Conservation (phyloP, 176 grass and related monocot genomes). For the Poa pratensis region DNA sequence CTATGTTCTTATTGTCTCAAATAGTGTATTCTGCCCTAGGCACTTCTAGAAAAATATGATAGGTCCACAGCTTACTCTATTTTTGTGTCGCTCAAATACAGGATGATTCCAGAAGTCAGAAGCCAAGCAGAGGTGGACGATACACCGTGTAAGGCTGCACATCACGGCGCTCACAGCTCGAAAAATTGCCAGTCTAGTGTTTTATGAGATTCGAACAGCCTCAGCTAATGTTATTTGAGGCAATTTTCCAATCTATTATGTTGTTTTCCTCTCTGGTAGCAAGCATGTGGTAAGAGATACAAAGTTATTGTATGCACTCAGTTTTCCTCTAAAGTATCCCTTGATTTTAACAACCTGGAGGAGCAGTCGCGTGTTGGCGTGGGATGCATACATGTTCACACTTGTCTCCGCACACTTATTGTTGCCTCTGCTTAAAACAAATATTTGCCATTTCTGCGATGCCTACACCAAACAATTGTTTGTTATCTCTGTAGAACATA, state of each 20-base stretch:
- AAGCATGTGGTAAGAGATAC: constrained; percentile 41
- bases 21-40: neutral
- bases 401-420: neutral
- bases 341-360: neutral
- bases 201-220: constrained; percentile 20
- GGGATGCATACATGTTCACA: neutral
- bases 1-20: neutral
- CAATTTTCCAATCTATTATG: constrained; percentile 43
- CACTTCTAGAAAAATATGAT: neutral
- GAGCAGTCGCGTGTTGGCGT: neutral
- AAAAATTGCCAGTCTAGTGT: neutral
- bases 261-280: constrained; percentile 43
- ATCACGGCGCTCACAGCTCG: neutral
- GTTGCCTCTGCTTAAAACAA: neutral
- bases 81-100: constrained; percentile 41
- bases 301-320: constrained; percentile 42
- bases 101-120: constrained; percentile 88
- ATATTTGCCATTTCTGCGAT: neutral
- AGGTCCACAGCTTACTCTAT: constrained; percentile 13
- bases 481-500: neutral
- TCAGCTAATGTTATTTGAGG: constrained; percentile 6
- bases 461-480: neutral
- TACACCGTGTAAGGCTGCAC: constrained; percentile 70
- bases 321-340: constrained; percentile 18
- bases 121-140: constrained; percentile 86